Base-by-base conservation (phyloP, 2,329 filamentous ascomycete genomes). In the Boeremia lycopersici region DNA sequence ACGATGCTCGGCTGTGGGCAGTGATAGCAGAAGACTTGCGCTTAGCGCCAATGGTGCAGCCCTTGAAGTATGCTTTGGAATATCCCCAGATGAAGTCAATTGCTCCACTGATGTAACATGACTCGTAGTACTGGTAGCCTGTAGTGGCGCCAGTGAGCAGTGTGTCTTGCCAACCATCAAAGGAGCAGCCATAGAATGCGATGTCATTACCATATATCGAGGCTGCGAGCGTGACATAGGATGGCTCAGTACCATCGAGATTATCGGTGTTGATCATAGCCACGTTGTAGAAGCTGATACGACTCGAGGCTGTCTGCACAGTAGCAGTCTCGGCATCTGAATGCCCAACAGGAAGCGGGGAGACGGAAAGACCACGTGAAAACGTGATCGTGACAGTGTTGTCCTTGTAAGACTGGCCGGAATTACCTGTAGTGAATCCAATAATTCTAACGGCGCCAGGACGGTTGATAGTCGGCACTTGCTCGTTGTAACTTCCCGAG, bases 231-330 rank as follows among this genome's bases (percentile, higher is more conserved):
- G 79, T 81, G 58, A 83, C 81, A 42, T 67, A 67, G 15, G 46
- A 57, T 5, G 74, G 72, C 23, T 78, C 76, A 31, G 74, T 47
- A 11, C 80, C 81, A 53, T 78, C 71, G n/a, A 68, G 67, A 31
- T 67, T 68, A 19, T 65, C 63, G 2, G 56, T 59, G 30, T 67
- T 67, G 43, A 67, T 59, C 53, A 84, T 76, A 63, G 85, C 83
- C 63, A 88, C 75, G 56, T 87, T 87, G 74, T 87, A 88, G 25
- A 86, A 70, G 61, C 79, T 81, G 55, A 86, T 81, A 53, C 81
- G 77, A 11, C 65, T 71, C 1, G 81, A 78, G 53, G 67, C 70
- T 4, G 75, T 78, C 15, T 79, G 73, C 15, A 81, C 64, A 0
- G 79, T 81, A 3, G 70, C 77, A 15, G 79, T 85, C 56, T 73